Evolutionary conservation across 2,329 filamentous ascomycete genomes (phyloP).

Genomic region (Fusarium palustre): DNA sequence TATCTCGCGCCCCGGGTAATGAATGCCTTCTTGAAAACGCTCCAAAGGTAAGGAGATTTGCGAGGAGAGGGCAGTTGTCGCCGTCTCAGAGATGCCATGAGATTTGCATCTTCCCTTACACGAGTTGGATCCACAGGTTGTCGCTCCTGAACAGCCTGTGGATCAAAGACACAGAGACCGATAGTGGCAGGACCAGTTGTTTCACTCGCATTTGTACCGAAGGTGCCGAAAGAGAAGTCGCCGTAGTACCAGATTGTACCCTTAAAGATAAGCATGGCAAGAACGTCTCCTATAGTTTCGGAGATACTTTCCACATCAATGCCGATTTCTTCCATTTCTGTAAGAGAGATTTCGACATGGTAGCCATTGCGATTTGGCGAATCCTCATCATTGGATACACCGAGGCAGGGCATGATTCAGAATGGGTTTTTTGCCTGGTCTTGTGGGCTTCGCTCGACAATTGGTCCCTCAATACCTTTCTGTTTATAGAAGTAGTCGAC

Average conservation of each 20-base stretch:
- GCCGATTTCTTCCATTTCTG: not conserved
- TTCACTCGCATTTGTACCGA: not conserved
- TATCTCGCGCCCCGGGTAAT: not conserved
- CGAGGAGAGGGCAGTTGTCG: not conserved
- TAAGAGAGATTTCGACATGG: too few species aligned
- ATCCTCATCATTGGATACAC: too few species aligned
- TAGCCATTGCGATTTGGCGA: too few species aligned
- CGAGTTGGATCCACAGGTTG: not conserved
- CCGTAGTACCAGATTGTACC: not conserved
- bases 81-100: too few species aligned
- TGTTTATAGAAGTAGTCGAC: too few species aligned
- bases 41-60: not conserved
- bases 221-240: not conserved
- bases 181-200: not conserved
- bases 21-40: not conserved
- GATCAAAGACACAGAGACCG: not conserved
- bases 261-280: not conserved
- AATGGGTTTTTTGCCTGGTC: too few species aligned
- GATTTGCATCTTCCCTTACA: too few species aligned
- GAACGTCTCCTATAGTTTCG: not conserved
- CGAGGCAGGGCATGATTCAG: not conserved
- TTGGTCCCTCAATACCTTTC: too few species aligned
- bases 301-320: not conserved
- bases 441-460: too few species aligned
- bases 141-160: too few species aligned